Base-by-base conservation (phyloP, 2,329 filamentous ascomycete genomes). In the Cadophora malorum region DNA sequence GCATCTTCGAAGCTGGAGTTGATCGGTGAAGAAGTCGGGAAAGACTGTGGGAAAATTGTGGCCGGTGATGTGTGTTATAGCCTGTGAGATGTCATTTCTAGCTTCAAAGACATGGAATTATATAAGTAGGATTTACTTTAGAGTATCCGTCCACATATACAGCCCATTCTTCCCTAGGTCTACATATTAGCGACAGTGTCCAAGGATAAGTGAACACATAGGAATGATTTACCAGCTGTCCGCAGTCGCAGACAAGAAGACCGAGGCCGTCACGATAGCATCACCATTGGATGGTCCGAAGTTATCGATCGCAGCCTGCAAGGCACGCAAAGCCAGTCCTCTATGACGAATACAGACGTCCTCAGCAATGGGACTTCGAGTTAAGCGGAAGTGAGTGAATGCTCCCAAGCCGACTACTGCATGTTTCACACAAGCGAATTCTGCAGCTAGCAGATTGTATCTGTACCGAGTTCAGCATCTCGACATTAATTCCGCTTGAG, bases 61-160 rank as follows among this genome's bases (percentile, higher is more conserved):
- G 9, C 62, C 25, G 19, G 31, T 41, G 2, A 72, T 71, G 8
- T 69, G 56, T n/a, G 66, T 58, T 14, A 72, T 50, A 19, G 69
- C 66, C 69, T 71, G 21, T 0, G 33, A 5, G n/a, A 35, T 35
- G 33, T 35, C 33, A 35, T 35, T 4, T 35, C 33, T 35, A 35
- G 33, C 33, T 35, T 35, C 9, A 9, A 35, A 35, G 33, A 9
- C 33, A 9, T 9, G 4, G 9, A 4, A 5, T 35, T 35, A 4
- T 9, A 35, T 35, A 7, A 23, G n/a, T 10, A 47, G 38, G 28
- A 45, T 45, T 10, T 3, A 67, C 66, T 56, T 63, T 71, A 14
- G 69, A 66, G 31, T 68, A 73, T 6, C 71, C 71, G 31, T 73
- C 68, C 10, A 73, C 65, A 28, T 71, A 73, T 1, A 73, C 67